Conservation (phyloP, 192 early-diverging fungal species). For the Mortierella alpina region DNA sequence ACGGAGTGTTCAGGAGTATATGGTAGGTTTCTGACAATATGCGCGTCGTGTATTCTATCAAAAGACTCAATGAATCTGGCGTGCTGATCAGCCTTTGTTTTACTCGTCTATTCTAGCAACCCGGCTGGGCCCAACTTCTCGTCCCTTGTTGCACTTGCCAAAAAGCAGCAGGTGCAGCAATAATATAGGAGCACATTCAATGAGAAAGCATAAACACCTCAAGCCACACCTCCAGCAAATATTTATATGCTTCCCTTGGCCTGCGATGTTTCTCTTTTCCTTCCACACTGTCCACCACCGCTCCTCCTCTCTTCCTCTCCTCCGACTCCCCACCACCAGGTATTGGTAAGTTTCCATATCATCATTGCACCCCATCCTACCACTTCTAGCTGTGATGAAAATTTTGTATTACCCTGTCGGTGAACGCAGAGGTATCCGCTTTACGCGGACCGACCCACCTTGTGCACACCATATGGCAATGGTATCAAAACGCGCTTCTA, state of each 20-base stretch:
- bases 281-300: too few relatives aligned
- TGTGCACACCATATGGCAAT: conserved; percentile 54
- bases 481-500: conserved; percentile 45
- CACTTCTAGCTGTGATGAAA: conserved; percentile 29
- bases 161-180: conserved; percentile 32
- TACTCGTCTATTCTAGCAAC: conserved; percentile 11
- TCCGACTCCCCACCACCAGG: neutral
- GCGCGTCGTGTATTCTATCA: neutral
- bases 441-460: conserved; percentile 55
- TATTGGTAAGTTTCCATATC: conserved; percentile 10
- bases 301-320: neutral
- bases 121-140: conserved; percentile 41
- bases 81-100: neutral
- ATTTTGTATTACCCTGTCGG: conserved; percentile 46
- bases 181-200: too few relatives aligned
- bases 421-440: conserved; percentile 57
- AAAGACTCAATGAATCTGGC: neutral
- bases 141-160: conserved; percentile 32
- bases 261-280: neutral
- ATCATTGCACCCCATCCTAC: too few relatives aligned
- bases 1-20: conserved; percentile 31
- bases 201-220: too few relatives aligned
- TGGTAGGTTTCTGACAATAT: conserved; percentile 18
- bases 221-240: too few relatives aligned
- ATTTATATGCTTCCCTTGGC: neutral